These are phyloP conservation scores for Rhizophlyctis rosea DNA, from an alignment of 192 early-diverging fungal genomes.

Conservation along the genomic window DNA sequence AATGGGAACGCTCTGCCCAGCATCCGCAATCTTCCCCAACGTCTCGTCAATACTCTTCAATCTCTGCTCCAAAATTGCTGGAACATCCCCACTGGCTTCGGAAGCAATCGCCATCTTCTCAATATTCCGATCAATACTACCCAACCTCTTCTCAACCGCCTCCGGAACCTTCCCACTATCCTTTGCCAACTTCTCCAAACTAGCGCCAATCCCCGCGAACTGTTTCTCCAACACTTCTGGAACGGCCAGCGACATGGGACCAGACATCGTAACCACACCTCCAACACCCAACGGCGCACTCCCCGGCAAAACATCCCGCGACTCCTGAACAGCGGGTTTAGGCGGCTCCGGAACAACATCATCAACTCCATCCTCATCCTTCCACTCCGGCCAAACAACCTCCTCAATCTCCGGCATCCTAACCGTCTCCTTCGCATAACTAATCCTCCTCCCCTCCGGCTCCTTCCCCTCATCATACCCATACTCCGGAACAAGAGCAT, in stretches of 20 bases:
- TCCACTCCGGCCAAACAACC: background rate
- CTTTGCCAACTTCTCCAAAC: no score
- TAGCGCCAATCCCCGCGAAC: background rate
- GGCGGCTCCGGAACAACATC: constrained; percentile 1
- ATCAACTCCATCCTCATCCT: constrained; percentile 12
- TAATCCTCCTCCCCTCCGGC: constrained; percentile 27
- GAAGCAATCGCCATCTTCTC: no score
- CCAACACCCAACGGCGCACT: background rate
- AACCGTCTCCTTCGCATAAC: constrained; percentile 32
- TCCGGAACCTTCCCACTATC: no score
- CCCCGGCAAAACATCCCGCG: background rate
- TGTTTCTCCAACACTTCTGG: background rate
- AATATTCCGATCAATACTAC: no score
- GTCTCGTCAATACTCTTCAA: no score
- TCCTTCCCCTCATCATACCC: constrained; percentile 6
- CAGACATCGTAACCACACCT: constrained; percentile 3
- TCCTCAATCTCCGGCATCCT: constrained; percentile 5
- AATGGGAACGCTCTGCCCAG: constrained; percentile 31
- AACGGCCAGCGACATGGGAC: constrained; percentile 6
- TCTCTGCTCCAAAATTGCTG: no score
- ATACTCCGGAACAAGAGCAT: constrained; percentile 42
- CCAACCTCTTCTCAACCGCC: no score
- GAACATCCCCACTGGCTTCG: no score
- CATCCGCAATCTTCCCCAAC: no score
- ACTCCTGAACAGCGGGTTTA: background rate